These are phyloP conservation scores for Kluyveromyces dobzhanskii DNA, from an alignment of 805 yeast species.

Conservation along the genomic window DNA sequence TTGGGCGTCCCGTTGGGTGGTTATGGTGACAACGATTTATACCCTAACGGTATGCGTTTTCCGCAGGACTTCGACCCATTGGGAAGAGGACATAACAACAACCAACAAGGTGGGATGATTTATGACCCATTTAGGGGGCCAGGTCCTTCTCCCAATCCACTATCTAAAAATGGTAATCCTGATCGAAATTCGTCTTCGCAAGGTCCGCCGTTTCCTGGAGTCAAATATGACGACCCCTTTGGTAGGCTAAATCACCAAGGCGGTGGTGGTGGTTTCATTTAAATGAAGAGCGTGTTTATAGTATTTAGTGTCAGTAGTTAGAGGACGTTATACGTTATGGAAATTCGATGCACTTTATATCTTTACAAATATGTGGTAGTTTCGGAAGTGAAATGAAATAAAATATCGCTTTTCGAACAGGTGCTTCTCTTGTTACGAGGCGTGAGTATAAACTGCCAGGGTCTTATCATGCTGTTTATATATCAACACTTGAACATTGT, in stretches of 20 bases:
- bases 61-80: constrained; percentile 18
- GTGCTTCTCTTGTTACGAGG: neutral
- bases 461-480: constrained; percentile 22
- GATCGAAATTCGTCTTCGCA: constrained; percentile 4
- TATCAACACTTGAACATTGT: constrained; percentile 15
- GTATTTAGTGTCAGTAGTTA: no score
- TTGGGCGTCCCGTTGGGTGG: constrained; percentile 9
- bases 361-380: no score
- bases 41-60: constrained; percentile 26
- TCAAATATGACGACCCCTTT: constrained; percentile 28
- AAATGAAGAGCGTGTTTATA: no score
- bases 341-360: no score
- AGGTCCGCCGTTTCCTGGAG: constrained; percentile 23
- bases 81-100: constrained; percentile 5
- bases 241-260: constrained; percentile 13
- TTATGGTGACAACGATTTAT: constrained; percentile 28
- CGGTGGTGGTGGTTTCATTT: constrained; percentile 10
- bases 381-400: no score
- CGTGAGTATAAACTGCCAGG: constrained; percentile 19
- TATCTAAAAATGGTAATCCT: constrained; percentile 4
- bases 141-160: constrained; percentile 6
- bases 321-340: no score
- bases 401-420: neutral
- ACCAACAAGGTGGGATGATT: constrained; percentile 25
- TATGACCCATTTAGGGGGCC: constrained; percentile 23